Conservation (phyloP, 192 early-diverging fungal species). For the Dimargaris cristalligena region DNA sequence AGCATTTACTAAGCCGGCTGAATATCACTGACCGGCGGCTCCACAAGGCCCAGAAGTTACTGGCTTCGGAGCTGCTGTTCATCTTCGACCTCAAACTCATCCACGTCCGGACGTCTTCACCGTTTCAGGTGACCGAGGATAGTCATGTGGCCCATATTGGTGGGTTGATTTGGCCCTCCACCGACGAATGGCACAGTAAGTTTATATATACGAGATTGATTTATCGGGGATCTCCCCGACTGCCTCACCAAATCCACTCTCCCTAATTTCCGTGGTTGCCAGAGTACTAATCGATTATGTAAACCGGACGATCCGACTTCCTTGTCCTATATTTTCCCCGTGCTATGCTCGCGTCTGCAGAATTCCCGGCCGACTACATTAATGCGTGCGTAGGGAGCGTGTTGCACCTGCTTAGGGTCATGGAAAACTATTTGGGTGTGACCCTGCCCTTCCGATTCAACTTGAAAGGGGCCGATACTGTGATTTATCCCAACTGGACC, state of each 20-base stretch:
- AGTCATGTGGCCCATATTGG: constrained; percentile 15
- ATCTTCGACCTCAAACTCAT: constrained; percentile 25
- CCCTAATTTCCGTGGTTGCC: too few relatives aligned
- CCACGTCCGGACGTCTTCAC: constrained; percentile 14
- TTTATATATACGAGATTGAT: too few relatives aligned
- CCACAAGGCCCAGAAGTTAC: constrained; percentile 17
- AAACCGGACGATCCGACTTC: too few relatives aligned
- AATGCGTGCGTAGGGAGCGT: constrained; percentile 26
- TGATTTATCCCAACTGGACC: constrained; percentile 8
- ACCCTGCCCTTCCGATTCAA: constrained; percentile 17
- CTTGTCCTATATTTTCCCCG: too few relatives aligned
- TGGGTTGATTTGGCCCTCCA: constrained; percentile 26
- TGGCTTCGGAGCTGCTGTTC: constrained; percentile 20
- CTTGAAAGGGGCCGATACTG: neutral
- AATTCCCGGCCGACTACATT: constrained; percentile 26
- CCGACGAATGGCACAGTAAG: constrained; percentile 21
- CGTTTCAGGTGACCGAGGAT: constrained; percentile 15
- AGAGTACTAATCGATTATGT: too few relatives aligned
- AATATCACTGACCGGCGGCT: constrained; percentile 11
- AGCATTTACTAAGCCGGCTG: too few relatives aligned
- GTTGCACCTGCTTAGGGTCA: constrained; percentile 23
- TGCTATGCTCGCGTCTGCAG: constrained; percentile 7
- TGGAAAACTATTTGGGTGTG: constrained; percentile 22
- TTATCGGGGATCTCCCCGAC: too few relatives aligned
- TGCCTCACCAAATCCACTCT: too few relatives aligned